Evolutionary conservation across 2,329 filamentous ascomycete species (phyloP).

Genomic region (Phialocephala sp.): DNA sequence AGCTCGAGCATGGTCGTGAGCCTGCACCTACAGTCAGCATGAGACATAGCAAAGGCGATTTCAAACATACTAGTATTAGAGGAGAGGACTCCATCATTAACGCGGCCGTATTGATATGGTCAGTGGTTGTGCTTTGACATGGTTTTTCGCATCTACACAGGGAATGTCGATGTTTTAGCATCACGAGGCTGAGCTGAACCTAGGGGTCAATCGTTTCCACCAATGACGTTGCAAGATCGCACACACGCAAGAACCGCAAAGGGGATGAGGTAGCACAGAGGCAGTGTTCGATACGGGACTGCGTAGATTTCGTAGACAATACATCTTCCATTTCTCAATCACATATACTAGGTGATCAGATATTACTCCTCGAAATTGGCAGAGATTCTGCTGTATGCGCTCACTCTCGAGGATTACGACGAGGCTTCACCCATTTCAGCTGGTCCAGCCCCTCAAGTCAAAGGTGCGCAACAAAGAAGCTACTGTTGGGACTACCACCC

Average conservation of each 20-base stretch:
- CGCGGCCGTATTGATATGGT: not conserved
- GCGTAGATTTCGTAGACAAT: not conserved
- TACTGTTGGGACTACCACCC: not conserved
- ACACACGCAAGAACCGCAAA: not conserved
- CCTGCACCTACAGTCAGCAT: constrained; percentile 54
- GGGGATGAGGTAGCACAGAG: not conserved
- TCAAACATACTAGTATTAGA: constrained; percentile 62
- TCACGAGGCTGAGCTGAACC: not conserved
- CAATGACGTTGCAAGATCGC: constrained; percentile 9
- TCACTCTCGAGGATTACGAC: constrained; percentile 1
- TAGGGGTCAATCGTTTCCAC: not conserved
- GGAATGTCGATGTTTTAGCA: constrained; percentile 1
- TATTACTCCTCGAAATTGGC: too few species aligned
- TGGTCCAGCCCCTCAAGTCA: not conserved
- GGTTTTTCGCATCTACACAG: not conserved
- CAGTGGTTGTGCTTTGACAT: not conserved
- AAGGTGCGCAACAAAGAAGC: not conserved
- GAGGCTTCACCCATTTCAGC: constrained; percentile 1
- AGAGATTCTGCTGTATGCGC: not conserved
- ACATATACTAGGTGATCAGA: not conserved
- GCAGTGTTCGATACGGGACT: not conserved
- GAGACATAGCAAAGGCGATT: constrained; percentile 9
- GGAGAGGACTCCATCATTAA: constrained; percentile 70
- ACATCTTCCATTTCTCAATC: not conserved
- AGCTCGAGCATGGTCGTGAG: constrained; percentile 87